phyloP scores from a whole-genome alignment of 2,329 filamentous ascomycete genomes.

The Colletotrichum sp. region DNA sequence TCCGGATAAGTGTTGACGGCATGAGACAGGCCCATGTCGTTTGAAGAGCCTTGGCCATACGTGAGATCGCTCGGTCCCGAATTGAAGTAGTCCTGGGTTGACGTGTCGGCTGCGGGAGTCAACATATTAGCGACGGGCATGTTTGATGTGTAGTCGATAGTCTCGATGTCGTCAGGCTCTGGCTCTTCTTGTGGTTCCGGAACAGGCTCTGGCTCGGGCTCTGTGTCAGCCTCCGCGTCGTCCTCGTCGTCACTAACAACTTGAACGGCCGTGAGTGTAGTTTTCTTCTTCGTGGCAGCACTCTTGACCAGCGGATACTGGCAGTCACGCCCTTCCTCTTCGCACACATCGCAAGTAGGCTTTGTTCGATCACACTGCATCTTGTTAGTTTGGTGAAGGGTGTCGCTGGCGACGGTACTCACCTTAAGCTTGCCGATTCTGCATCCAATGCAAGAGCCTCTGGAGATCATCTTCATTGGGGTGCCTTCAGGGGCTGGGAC shows the following conservation, averaged over 20 bases:
- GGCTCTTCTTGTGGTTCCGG: constrained; percentile 2
- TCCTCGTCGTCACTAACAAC: constrained; percentile 22
- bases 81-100: constrained; percentile 32
- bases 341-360: constrained; percentile 45
- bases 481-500: background rate
- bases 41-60: constrained; percentile 25
- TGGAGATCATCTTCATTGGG: constrained; percentile 24
- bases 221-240: constrained; percentile 19
- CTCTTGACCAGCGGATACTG: constrained; percentile 41
- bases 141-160: constrained; percentile 19
- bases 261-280: constrained; percentile 18
- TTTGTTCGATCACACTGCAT: constrained; percentile 44
- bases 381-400: constrained; percentile 19
- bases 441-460: constrained; percentile 41
- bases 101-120: constrained; percentile 25
- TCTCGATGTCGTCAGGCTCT: constrained; percentile 19
- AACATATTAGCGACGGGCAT: constrained; percentile 33
- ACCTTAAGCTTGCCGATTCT: constrained; percentile 45
- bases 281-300: background rate
- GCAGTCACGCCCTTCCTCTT: constrained; percentile 35
- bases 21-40: background rate
- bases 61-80: constrained; percentile 26
- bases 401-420: background rate
- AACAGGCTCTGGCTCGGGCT: constrained; percentile 15
- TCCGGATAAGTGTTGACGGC: background rate